A percentile compares a stretch with the other conserved stretches of the same genome.
phyloP scores from a whole-genome alignment of 148 eudicot genomes.

The Bassia scoparia region DNA sequence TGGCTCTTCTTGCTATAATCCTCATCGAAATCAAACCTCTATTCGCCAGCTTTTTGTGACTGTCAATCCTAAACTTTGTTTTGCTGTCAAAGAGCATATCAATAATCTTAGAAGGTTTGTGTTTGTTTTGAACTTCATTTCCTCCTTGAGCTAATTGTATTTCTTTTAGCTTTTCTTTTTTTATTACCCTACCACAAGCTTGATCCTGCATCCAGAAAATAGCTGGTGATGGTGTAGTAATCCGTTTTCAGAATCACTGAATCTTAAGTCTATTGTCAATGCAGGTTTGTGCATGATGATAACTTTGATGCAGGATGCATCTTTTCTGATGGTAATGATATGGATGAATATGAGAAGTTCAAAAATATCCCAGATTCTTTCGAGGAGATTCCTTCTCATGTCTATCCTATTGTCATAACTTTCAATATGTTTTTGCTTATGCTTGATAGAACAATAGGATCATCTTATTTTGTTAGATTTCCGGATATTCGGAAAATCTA shows the following conservation, averaged over 20 bases:
- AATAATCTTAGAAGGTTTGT: conserved; percentile 50
- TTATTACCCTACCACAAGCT: background rate
- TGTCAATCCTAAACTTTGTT: conserved; percentile 63
- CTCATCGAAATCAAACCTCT: conserved; percentile 1
- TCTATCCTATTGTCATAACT: conserved; percentile 59
- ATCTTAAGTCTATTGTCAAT: background rate
- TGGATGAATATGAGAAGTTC: conserved; percentile 37
- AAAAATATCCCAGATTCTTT: conserved; percentile 60
- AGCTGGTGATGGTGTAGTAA: background rate
- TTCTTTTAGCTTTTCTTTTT: background rate
- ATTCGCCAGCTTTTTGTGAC: conserved; percentile 70
- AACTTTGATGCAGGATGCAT: conserved; percentile 24
- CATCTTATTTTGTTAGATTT: conserved; percentile 41
- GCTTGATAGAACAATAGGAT: conserved; percentile 41
- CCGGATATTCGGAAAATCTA: conserved; percentile 21
- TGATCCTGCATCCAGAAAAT: background rate
- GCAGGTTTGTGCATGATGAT: conserved; percentile 32
- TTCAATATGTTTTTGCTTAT: conserved; percentile 46
- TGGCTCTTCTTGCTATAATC: conserved; percentile 1
- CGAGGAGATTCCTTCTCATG: conserved; percentile 31
- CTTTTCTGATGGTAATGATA: conserved; percentile 23
- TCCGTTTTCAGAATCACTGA: background rate
- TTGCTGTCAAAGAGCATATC: conserved; percentile 60
- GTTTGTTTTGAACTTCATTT: background rate
- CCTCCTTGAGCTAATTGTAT: too few relatives aligned